Base-by-base conservation (phyloP, 2,329 filamentous ascomycete species). In the Aspergillus ochraceoroseus region DNA sequence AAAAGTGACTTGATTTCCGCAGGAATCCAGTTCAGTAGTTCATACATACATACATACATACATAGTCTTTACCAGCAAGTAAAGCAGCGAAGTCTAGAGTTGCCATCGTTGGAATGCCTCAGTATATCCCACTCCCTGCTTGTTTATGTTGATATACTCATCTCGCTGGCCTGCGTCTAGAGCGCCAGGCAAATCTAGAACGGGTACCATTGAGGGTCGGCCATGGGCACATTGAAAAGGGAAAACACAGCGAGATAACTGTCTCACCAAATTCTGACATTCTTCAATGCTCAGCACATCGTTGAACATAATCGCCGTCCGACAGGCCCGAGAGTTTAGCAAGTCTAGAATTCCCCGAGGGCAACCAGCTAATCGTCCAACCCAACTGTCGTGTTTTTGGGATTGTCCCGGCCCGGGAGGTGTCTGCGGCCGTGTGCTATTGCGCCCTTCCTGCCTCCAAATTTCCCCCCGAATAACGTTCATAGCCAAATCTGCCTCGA, bases 381-480 rank as follows among this genome's bases (percentile, higher is more conserved):
- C 66, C 82, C 83, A 88, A 8, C 19, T 41, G 11, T 32, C 19
- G 14, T 22, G 19, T 7, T 36, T 14, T 7, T 5, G 13, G 6
- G 25, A 2, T 8, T 34, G 23, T 7, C 27, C 19, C 7, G 5
- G 14, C 19, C 17, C 15, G 32, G 7, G 17, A 27, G 19, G 38
- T 7, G 53, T 45, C 9, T 18, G 35, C 40, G 9, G 33, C 23
- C 20, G 32, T 9, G 39, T 40, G 25, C 40, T 31, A 7, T 58
- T 56, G 5, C 64, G 61, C 34, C 81, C 79, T 7, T 77, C 71
- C 1, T 78, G 67, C 34, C 71, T 76, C 82, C 85, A 94, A 0
- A 83, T 68, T 57, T 94, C 86, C 4, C 75, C 73, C 5, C 89
- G 79, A 6, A 96, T 67, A 7, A 96, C 67, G 3, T 86, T 78